Evolutionary conservation across 106 monocot genomes (phyloP), one percentile per base, ranked within the genome.

Genomic region (Dioscorea dumetorum): DNA sequence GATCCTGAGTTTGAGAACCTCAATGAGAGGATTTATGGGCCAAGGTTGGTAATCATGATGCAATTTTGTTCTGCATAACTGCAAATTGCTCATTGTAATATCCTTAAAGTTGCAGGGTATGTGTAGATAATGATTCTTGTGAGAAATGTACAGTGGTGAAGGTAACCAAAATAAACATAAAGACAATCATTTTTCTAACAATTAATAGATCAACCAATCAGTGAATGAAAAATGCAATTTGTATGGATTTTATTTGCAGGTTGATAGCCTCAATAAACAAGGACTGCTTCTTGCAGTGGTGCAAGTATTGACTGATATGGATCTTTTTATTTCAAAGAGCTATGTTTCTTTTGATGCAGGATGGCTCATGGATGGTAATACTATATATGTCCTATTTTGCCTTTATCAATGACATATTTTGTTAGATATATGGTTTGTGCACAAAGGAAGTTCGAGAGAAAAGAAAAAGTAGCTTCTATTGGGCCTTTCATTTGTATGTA

Each of bases 331-430:
- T 50, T 76, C 73, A 4, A 88, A 88, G 68, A 71, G 82, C 67
- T 88, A 88, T 61, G 74, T 88, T 65, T 85, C 78, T 41, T 88
- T 73, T 49, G 88, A 88, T 77, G 88, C 88, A 41, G 80, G 79
- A 58, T 88, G 88, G 88, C 82, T 82, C 70, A 88, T 88, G 88
- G 88, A 88, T 69, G 88, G 85, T 88, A 88, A 62, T 35, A 59
- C 41, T 41, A 41, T 41, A 10, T 41, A 8, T 41, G 41, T 8
- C 10, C 41, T 41, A 8, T 41, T 41, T 0, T 10, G 10, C 41
- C 41, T 41, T 41, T 41, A 41, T 41, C 41, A 41, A 41, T 41
- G 41, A 10, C 41, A 41, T 41, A 1, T 28, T 41, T 10, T 10
- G 10, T 41, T 5, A 0, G 41, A 41, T 41, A 41, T 41, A 41